Conservation (phyloP, 257 asterid genomes). For the Solanum tacnaense region DNA sequence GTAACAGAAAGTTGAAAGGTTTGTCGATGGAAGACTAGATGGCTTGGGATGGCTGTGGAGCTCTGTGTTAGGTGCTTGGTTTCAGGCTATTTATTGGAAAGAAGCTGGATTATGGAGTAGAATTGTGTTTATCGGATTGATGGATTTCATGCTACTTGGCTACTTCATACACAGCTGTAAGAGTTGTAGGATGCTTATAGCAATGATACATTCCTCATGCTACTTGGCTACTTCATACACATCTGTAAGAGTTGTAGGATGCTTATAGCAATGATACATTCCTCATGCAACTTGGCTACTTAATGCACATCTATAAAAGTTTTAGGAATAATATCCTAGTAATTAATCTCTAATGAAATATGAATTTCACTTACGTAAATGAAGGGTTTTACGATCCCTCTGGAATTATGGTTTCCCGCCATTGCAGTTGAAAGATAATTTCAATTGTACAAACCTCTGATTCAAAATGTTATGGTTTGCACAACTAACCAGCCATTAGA, state of each 20-base stretch:
- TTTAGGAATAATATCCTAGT: not conserved
- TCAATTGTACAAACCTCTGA: not conserved
- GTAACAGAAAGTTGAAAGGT: not conserved
- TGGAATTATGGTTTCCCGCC: not conserved
- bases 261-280: not conserved
- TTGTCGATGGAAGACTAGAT: not conserved
- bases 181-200: not conserved
- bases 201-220: not conserved
- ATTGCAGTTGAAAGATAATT: not conserved
- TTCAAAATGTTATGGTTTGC: not conserved
- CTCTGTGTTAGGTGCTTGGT: not conserved
- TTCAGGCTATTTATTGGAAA: not conserved
- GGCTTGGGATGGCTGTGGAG: not conserved
- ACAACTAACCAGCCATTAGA: not conserved
- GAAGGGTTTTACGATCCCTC: not conserved
- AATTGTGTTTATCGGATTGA: not conserved
- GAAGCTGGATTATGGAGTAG: not conserved
- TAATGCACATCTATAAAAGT: not conserved
- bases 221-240: not conserved
- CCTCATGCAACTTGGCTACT: not conserved
- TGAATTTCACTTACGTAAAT: not conserved
- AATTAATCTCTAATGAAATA: not conserved
- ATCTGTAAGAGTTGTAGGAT: not conserved
- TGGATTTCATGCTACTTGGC: not conserved
- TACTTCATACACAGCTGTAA: not conserved